Percentiles rank a stretch among this genome's conserved stretches.
phyloP scores from a whole-genome alignment of 306 rosid genomes.

The Quercus cerris region DNA sequence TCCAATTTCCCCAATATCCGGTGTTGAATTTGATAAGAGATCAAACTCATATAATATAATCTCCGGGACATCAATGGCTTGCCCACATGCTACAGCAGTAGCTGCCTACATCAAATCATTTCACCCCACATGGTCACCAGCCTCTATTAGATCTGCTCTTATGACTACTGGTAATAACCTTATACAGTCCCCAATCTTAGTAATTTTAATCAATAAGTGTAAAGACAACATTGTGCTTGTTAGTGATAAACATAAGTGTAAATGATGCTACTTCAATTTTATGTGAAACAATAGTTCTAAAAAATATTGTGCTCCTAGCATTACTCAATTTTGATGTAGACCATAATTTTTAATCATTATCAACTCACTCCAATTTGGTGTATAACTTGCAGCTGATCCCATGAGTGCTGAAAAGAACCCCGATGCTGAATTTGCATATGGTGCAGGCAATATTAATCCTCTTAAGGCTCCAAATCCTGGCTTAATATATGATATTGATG shows the following conservation, averaged over 20 bases:
- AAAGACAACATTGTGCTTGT: too few species aligned
- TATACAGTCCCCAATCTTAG: too few species aligned
- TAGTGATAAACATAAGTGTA: too few species aligned
- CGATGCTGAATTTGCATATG: constrained; percentile 45
- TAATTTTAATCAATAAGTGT: too few species aligned
- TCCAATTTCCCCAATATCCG: background rate
- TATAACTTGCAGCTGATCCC: constrained; percentile 23
- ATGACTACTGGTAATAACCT: constrained; percentile 2
- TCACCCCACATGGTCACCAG: constrained; percentile 10
- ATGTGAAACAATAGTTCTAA: too few species aligned
- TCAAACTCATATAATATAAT: background rate
- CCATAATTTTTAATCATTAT: background rate
- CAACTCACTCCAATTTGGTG: background rate
- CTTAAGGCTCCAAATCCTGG: constrained; percentile 38
- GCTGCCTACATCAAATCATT: constrained; percentile 2
- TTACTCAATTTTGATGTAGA: background rate
- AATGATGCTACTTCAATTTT: too few species aligned
- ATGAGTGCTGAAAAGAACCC: constrained; percentile 27
- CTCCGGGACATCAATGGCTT: constrained; percentile 23
- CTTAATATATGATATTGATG: constrained; percentile 31
- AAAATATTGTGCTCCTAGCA: too few species aligned
- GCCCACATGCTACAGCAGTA: background rate
- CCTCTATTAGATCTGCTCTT: constrained; percentile 5
- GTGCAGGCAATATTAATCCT: constrained; percentile 41
- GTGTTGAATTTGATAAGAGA: background rate